Conservation (phyloP, 805 yeast species). For the Metschnikowia proteae region DNA sequence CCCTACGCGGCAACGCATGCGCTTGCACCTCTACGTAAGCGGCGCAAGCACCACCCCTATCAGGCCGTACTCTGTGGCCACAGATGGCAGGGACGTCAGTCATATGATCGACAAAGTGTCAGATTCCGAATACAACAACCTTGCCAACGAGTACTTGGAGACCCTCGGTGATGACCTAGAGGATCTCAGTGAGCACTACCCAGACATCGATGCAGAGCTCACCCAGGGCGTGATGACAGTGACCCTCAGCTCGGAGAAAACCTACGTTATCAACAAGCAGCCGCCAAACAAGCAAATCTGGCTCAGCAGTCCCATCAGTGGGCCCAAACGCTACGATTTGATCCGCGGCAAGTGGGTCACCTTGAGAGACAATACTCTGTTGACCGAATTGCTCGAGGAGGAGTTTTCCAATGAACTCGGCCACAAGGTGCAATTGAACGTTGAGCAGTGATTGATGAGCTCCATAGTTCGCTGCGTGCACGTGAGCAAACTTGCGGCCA, state of each 20-base stretch:
- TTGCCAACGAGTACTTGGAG: constrained; percentile 70
- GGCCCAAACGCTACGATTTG: constrained; percentile 76
- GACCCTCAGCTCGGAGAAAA: constrained; percentile 65
- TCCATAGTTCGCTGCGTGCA: neutral
- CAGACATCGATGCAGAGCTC: constrained; percentile 71
- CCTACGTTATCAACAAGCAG: constrained; percentile 92
- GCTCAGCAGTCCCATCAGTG: constrained; percentile 90
- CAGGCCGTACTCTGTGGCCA: constrained; percentile 25
- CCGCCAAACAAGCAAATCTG: constrained; percentile 97
- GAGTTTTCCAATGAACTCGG: constrained; percentile 33
- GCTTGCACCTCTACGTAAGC: neutral
- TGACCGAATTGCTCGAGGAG: constrained; percentile 32
- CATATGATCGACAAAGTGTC: constrained; percentile 47
- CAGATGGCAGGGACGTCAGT: constrained; percentile 55
- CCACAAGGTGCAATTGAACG: constrained; percentile 14
- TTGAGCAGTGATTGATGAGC: constrained; percentile 7
- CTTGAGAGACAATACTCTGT: constrained; percentile 52
- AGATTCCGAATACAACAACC: constrained; percentile 53
- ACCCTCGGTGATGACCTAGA: constrained; percentile 64
- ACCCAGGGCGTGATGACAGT: constrained; percentile 85
- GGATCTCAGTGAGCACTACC: constrained; percentile 54
- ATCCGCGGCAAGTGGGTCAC: constrained; percentile 76
- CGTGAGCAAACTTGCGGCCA: neutral
- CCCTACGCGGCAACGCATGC: neutral
- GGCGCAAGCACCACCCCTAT: neutral